Evolutionary conservation across 345 rosid species (phyloP).

Genomic region (Eucalyptus sideroxylon): DNA sequence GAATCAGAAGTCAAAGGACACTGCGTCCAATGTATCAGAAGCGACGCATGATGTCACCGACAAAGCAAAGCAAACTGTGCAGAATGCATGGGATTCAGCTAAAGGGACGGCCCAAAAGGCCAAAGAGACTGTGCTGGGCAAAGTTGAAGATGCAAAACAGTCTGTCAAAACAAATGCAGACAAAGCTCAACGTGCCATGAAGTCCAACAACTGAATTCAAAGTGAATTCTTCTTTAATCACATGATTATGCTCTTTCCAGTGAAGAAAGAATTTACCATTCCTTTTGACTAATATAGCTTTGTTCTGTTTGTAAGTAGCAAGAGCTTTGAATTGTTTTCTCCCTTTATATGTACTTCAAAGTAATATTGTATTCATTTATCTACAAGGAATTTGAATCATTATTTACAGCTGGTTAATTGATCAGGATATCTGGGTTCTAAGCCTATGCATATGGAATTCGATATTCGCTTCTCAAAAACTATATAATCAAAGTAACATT

Average conservation of each 20-base stretch:
- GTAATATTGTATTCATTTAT: not conserved
- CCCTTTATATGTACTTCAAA: not conserved
- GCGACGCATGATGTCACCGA: not conserved
- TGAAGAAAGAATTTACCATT: not conserved
- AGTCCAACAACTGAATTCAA: slow-evolving; percentile 9
- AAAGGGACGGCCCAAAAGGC: slow-evolving; percentile 19
- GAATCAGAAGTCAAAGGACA: not conserved
- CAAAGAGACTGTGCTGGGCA: slow-evolving; percentile 4
- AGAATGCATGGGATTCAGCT: slow-evolving; percentile 13
- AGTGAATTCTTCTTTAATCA: not conserved
- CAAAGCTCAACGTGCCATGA: slow-evolving; percentile 13
- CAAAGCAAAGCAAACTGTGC: slow-evolving; percentile 11
- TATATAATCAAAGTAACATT: not conserved
- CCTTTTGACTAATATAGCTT: not conserved
- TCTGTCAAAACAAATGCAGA: slow-evolving; percentile 17
- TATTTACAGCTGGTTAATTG: not conserved
- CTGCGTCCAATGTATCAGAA: not conserved
- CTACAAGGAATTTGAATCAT: not conserved
- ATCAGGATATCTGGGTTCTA: not conserved
- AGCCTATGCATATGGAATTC: not conserved
- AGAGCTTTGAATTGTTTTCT: not conserved
- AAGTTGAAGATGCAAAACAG: slow-evolving; percentile 17
- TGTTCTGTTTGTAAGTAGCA: not conserved
- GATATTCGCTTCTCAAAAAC: not conserved
- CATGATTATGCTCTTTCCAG: not conserved